Conservation (phyloP, 495 filamentous ascomycete species). For the Cercophora samala region DNA sequence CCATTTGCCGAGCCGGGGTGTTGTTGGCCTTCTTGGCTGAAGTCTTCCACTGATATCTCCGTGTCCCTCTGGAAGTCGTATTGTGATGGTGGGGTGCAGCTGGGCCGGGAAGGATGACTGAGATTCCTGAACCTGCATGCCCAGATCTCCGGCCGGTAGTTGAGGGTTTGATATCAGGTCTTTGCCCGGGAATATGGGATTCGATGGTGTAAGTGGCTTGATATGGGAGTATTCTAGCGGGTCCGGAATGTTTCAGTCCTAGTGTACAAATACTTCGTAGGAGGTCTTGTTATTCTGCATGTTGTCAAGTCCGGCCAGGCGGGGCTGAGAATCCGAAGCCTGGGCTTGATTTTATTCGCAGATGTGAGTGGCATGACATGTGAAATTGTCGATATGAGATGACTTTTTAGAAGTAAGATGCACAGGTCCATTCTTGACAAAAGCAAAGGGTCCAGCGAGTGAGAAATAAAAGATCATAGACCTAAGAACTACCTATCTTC, state of each 20-base stretch:
- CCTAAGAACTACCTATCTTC: no score
- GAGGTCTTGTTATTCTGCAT: not conserved
- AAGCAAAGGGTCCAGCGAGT: no score
- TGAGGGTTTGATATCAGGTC: not conserved
- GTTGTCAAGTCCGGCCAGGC: not conserved
- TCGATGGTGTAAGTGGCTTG: slow-evolving; percentile 12
- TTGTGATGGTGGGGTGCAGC: slow-evolving; percentile 13
- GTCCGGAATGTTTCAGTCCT: not conserved
- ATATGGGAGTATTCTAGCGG: not conserved
- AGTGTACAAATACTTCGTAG: no score
- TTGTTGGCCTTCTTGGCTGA: slow-evolving; percentile 12
- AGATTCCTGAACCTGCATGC: slow-evolving; percentile 24
- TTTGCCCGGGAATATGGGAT: not conserved
- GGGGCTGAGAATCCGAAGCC: not conserved
- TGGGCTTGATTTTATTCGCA: not conserved
- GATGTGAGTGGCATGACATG: not conserved
- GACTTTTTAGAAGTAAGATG: no score
- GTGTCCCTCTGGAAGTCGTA: slow-evolving; percentile 5
- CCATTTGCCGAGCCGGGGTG: slow-evolving; percentile 32
- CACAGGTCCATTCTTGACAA: no score
- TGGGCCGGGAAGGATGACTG: slow-evolving; percentile 10
- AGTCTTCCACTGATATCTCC: not conserved
- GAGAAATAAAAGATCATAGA: no score
- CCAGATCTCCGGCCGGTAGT: slow-evolving; percentile 21
- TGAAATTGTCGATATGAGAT: not conserved